Base-by-base conservation (phyloP, 768 basidiomycete genomes). In the Mycena filopes region DNA sequence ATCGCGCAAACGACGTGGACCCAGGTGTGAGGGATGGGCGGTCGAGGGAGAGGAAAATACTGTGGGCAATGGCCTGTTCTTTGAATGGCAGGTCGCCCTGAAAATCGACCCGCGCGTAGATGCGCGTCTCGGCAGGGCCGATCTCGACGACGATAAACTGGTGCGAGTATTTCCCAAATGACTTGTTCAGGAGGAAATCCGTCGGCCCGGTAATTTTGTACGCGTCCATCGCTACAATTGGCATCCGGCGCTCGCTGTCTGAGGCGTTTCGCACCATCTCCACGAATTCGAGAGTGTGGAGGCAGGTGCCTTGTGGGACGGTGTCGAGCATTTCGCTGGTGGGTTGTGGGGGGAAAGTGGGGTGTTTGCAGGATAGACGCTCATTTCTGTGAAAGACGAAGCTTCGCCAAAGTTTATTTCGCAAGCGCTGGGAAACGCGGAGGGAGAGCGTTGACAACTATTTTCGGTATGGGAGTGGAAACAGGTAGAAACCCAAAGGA, bases 61-160 rank as follows among this genome's bases (percentile, higher is more conserved):
- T 41, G 6, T 59, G 57, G 38, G 57, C 38, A 38, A 59, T 26
- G 26, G 57, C n/a, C 33, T 59, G 26, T 31, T 29, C 47, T 1
- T 50, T 13, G 18, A 59, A 13, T 6, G 26, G 47, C 8, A 29
- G 25, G 28, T 41, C 25, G 13, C 49, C 58, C 49, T 42, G 49
- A 21, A 60, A 60, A 29, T 60, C 58, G 20, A 60, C 31, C 28
- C 58, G 58, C 33, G 49, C 58, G 29, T 42, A 60, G 58, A 60
- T n/a, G 12, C 7, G 28, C 4, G 57, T 33, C 5, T 42, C 23
- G 20, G 28, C 50, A 2, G 25, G 18, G 20, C 15, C 40, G 25
- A 60, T 60, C 21, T 60, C 48, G 16, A 33, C 49, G 29, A 60
- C 20, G 36, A 60, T 60, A 15, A 51, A 60, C 13, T 43, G 58